Evolutionary conservation across 208 protist species (phyloP).

Genomic region (Zelonia costaricensis): DNA sequence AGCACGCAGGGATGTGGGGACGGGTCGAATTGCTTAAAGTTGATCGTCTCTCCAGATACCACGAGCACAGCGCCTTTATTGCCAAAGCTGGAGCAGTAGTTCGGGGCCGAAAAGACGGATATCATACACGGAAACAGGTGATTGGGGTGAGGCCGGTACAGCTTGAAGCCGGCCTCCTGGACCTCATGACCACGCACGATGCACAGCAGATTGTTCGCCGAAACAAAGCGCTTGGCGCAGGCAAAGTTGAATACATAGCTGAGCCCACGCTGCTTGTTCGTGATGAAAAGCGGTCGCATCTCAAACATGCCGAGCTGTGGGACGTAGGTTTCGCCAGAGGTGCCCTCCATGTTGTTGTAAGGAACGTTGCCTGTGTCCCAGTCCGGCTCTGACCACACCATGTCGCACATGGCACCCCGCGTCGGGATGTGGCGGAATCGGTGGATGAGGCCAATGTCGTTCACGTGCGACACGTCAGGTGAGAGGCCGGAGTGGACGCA

Average conservation of each 20-base stretch:
- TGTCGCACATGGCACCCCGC: conserved; percentile 97
- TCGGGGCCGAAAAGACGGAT: conserved; percentile 97
- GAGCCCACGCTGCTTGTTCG: conserved; percentile 73
- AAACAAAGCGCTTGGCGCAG: conserved; percentile 90
- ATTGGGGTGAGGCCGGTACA: conserved; percentile 89
- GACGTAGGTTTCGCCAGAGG: conserved; percentile 55
- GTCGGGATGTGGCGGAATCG: conserved; percentile 98
- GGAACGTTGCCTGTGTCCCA: conserved; percentile 85
- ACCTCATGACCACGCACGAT: conserved; percentile 97
- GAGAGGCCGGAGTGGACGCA: conserved; percentile 98
- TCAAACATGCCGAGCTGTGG: conserved; percentile 62
- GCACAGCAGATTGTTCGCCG: conserved; percentile 94
- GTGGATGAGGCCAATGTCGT: conserved; percentile 93
- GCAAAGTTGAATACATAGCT: conserved; percentile 89
- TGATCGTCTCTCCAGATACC: conserved; percentile 82
- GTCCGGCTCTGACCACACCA: conserved; percentile 99
- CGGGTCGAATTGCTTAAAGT: conserved; percentile 88
- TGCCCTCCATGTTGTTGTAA: conserved; percentile 48
- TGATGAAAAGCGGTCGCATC: conserved; percentile 54
- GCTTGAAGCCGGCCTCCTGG: conserved; percentile 92
- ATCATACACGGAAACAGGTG: conserved; percentile 96
- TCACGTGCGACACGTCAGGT: conserved; percentile 93
- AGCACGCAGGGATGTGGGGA: conserved; percentile 79
- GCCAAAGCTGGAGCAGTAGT: conserved; percentile 97
- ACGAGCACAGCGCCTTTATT: conserved; percentile 97